A percentile compares a stretch with the other conserved stretches of the same genome.
phyloP scores from a whole-genome alignment of 1,284 basidiomycete genomes.

The Chiua sp. region DNA sequence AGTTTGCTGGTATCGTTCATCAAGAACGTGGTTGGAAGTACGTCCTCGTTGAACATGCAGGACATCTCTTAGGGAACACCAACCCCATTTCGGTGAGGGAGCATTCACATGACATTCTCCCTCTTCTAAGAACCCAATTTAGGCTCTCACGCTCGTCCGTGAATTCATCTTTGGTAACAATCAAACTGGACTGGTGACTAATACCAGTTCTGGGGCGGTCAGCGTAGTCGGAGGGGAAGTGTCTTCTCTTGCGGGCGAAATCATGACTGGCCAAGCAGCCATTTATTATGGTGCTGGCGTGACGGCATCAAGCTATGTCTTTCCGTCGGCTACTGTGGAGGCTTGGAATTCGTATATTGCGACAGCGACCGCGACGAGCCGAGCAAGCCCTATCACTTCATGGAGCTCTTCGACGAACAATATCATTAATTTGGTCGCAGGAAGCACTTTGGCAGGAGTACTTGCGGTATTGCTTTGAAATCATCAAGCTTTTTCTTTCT shows the following conservation, averaged over 20 bases:
- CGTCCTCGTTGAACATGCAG: conserved; percentile 59
- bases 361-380: conserved; percentile 14
- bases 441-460: background rate
- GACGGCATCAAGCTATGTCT: conserved; percentile 53
- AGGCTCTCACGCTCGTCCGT: conserved; percentile 60
- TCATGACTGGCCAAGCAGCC: conserved; percentile 54
- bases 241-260: conserved; percentile 45
- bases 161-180: conserved; percentile 65
- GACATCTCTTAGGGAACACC: conserved; percentile 59
- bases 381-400: background rate
- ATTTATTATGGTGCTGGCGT: conserved; percentile 55
- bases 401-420: background rate
- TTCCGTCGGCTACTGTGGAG: conserved; percentile 55
- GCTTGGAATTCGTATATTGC: conserved; percentile 58
- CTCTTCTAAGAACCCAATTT: background rate
- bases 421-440: background rate
- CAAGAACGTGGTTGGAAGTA: conserved; percentile 75
- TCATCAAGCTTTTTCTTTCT: background rate
- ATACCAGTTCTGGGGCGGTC: conserved; percentile 24
- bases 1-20: conserved; percentile 69
- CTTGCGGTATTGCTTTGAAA: background rate
- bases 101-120: background rate
- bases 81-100: conserved; percentile 57
- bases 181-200: conserved; percentile 52
- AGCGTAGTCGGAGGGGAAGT: conserved; percentile 59